Base-by-base conservation (phyloP, 208 protist species). In the Angomonas deanei region DNA sequence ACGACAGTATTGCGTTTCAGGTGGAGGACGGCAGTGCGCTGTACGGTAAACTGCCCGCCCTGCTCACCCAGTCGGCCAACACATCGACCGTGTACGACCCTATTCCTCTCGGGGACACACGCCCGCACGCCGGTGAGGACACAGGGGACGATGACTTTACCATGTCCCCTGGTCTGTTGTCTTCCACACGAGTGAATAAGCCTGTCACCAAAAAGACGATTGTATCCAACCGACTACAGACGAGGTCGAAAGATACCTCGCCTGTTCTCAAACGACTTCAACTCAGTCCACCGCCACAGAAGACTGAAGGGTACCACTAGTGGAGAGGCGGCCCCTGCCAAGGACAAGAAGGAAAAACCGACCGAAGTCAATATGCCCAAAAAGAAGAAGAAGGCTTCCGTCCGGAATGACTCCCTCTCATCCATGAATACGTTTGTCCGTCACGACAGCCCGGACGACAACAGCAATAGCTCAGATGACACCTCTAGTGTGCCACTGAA, bases 191-290 rank as follows among this genome's bases (percentile, higher is more conserved):
- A 28, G 21, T 15, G 23, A 24, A 28, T 6, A 15, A 28, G 47
- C 23, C 47, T 8, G 26, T 13, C 4, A 33, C 39, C 4, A 72
- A 69, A 23, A 77, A 80, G 39, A 82, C 68, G 1, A 30, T 87
- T 28, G 64, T 80, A 6, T 74, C 66, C 21, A 77, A 86, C 28
- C 71, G 42, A 28, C 62, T 76, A 0, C 28, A 68, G 48, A 53
- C 26, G 0, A n/a, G 27, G 3, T 65, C 60, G 4, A 32, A 38
- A 17, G 10, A 0, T 21, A 55, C 11, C 47, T 65, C 60, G 3
- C 60, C 58, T 11, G 58, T 42, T 47, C 30, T 11, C 15, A 24
- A 47, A 15, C 33, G 8, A 10, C 32, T 46, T 32, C 10, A 0
- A 26, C 10, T 0, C 55, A 34, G 10, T 42, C 34, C 34, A 15